Evolutionary conservation across 495 filamentous ascomycete species (phyloP), one percentile per base, ranked within the genome.

Genomic region (Penicillium maclennaniae): DNA sequence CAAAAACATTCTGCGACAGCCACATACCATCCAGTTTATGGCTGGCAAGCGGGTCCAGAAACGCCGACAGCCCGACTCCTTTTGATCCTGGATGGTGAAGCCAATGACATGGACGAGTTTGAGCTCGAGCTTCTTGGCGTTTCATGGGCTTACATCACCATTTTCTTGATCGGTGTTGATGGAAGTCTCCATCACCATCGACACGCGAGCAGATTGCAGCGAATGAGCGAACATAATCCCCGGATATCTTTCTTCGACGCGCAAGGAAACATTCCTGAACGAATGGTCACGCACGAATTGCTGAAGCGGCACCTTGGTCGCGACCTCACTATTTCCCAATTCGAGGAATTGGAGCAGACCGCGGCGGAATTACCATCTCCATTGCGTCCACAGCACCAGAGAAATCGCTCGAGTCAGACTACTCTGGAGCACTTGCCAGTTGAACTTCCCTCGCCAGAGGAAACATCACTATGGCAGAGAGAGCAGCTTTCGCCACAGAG

Each of bases 71-170:
- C 77, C n/a, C 52, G 74, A 41, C 47, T 76, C 7, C 65, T 79
- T 3, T 65, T 79, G 14, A 47, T 77, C 0, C 62, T 79, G 7
- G 72, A 74, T 52, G 69, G 72, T 9, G 74, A 79, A 59, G 69
- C 73, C 8, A 69, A 61, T 7, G 75, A 79, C 28, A 79, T 79
- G 68, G 72, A 79, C 47, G 75, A 77, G 49, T 79, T 79, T 51
- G 74, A 79, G 43, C 63, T 79, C 3, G 74, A 77, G 42, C 59
- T 78, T 7, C 66, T 79, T 20, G 58, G 70, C 15, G 67, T 74
- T n/a, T 63, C 67, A 10, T 79, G 76, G 76, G 76, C 69, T 1
- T 70, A 77, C 58, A 65, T 76, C 21, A 79, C 73, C 1, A 76
- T 78, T 47, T 77, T 78, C 60, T 44, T 79, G 49, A 75, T 79